These are phyloP conservation scores for Dictyostelium firmibasis DNA, from an alignment of 78 protist species.

Conservation along the genomic window DNA sequence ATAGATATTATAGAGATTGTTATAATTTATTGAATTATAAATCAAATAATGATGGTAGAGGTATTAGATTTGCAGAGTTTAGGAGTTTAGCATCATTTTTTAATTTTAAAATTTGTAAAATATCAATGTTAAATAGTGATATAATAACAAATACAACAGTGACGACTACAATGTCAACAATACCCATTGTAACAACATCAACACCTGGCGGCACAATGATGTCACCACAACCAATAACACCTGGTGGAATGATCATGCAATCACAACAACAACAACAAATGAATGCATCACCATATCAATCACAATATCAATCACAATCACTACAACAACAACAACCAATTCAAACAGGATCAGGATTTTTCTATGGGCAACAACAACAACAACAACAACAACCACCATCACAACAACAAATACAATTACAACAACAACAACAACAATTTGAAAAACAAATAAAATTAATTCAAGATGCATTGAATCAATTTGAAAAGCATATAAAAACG, in stretches of 20 bases:
- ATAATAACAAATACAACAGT: neutral
- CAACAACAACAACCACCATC: neutral
- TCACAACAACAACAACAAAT: neutral
- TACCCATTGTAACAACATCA: neutral
- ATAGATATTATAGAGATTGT: conserved; percentile 48
- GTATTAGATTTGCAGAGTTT: conserved; percentile 57
- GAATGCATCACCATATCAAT: neutral
- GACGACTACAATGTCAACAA: neutral
- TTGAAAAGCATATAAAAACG: conserved; percentile 58
- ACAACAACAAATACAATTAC: neutral
- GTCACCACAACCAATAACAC: neutral
- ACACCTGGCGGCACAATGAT: neutral
- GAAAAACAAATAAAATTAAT: conserved; percentile 7
- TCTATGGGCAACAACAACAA: neutral
- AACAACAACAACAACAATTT: neutral
- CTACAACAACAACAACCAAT: neutral
- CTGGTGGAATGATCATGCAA: neutral
- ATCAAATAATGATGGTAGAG: conserved; percentile 22
- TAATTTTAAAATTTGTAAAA: conserved; percentile 38
- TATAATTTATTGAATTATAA: conserved; percentile 61
- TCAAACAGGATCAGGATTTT: neutral
- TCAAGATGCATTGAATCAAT: conserved; percentile 54
- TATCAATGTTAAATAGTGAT: neutral
- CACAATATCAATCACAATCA: neutral
- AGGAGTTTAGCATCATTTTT: conserved; percentile 55